Conservation (phyloP, 805 yeast genomes). For the Ogataea minuta region DNA sequence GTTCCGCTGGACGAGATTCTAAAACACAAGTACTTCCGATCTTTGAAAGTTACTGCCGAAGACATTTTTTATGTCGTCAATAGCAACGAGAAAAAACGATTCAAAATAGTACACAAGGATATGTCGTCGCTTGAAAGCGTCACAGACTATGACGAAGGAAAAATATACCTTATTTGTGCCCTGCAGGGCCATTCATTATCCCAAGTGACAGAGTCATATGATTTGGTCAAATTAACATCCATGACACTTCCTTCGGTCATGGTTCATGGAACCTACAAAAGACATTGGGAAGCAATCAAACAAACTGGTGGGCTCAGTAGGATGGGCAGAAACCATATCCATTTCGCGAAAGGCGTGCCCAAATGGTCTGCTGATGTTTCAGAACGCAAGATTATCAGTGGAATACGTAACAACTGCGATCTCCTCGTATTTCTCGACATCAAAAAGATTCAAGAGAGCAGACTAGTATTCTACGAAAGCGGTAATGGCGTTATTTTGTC, state of each 20-base stretch:
- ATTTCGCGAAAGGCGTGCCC: constrained; percentile 65
- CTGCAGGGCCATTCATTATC: constrained; percentile 86
- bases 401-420: constrained; percentile 60
- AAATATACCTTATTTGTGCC: constrained; percentile 62
- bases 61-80: constrained; percentile 63
- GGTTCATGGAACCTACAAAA: constrained; percentile 76
- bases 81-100: constrained; percentile 70
- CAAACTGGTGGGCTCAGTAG: constrained; percentile 53
- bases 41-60: constrained; percentile 49
- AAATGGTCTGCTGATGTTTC: constrained; percentile 15
- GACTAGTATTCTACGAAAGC: constrained; percentile 56
- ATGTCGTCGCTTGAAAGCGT: constrained; percentile 21
- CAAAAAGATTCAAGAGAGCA: constrained; percentile 42
- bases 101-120: constrained; percentile 39
- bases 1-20: constrained; percentile 54
- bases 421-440: constrained; percentile 65
- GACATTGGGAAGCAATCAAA: constrained; percentile 48
- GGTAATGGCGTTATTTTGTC: constrained; percentile 74
- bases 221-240: constrained; percentile 17
- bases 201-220: constrained; percentile 38
- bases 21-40: constrained; percentile 54
- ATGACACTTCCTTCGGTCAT: constrained; percentile 49
- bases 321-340: constrained; percentile 84
- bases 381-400: constrained; percentile 53
- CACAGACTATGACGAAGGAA: constrained; percentile 13